A percentile compares a stretch with the other conserved stretches of the same genome.
These are phyloP conservation scores for Beverwykella pulmonaria DNA, from an alignment of 495 filamentous ascomycete species.

Conservation along the genomic window DNA sequence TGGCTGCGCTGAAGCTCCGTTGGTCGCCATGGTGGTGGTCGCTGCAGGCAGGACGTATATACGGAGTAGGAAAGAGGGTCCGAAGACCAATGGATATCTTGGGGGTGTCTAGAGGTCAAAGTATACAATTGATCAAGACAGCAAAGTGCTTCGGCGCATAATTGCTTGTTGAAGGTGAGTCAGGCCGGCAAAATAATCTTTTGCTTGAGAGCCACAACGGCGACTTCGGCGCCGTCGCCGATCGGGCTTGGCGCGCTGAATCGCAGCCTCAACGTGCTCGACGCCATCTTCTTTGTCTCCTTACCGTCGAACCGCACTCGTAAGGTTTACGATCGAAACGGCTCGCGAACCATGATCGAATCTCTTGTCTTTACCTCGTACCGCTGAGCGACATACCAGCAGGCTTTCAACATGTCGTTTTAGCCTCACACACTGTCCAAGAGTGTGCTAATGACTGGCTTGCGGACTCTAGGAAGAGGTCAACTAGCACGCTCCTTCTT, in stretches of 20 bases:
- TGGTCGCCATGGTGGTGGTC: constrained; percentile 26
- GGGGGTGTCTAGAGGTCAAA: neutral
- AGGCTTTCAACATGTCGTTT: no score
- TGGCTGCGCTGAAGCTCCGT: constrained; percentile 37
- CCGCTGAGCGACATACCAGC: no score
- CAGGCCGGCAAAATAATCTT: constrained; percentile 3
- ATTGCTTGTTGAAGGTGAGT: neutral
- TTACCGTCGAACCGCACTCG: no score
- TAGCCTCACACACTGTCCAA: no score
- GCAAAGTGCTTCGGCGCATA: neutral
- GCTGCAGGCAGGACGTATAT: neutral
- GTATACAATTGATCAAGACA: constrained; percentile 2
- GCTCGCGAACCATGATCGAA: no score
- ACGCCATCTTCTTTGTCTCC: no score
- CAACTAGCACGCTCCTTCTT: no score
- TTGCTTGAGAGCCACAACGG: neutral
- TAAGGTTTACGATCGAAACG: no score
- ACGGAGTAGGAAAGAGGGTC: neutral
- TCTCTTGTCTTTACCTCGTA: no score
- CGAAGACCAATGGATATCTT: neutral
- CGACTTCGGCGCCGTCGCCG: neutral
- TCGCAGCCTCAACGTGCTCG: no score
- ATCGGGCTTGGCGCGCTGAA: neutral
- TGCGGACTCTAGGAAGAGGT: no score
- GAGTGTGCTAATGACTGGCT: no score